A percentile compares a stretch with the other conserved stretches of the same genome.
Evolutionary conservation across 139 green algal genomes (phyloP).

Genomic region (Chlamydomonas applanata): DNA sequence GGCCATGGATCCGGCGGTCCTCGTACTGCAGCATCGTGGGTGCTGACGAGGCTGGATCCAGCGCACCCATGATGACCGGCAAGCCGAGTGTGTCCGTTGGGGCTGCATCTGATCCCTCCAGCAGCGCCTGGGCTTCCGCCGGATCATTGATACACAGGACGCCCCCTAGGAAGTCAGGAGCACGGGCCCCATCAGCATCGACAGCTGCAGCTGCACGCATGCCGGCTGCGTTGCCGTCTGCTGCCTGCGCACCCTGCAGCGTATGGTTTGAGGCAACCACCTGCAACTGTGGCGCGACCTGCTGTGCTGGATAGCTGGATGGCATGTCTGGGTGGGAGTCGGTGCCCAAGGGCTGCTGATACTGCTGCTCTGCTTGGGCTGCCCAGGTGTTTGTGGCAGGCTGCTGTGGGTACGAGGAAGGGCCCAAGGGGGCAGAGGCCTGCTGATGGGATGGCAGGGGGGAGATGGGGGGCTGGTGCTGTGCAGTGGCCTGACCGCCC

Average conservation of each 20-base stretch:
- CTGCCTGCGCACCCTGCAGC: neutral
- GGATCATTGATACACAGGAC: neutral
- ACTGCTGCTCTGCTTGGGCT: neutral
- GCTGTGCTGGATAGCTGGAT: neutral
- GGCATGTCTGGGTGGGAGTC: neutral
- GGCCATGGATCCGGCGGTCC: conserved; percentile 16
- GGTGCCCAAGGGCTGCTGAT: conserved; percentile 12
- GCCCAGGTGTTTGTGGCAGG: too few relatives aligned
- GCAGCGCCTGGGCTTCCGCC: neutral
- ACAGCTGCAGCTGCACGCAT: neutral
- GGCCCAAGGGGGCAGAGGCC: too few relatives aligned
- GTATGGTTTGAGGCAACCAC: neutral
- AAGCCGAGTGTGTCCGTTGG: neutral
- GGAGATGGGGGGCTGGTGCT: too few relatives aligned
- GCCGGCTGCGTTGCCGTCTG: neutral
- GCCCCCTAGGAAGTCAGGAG: neutral
- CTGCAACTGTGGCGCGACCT: neutral
- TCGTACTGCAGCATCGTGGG: neutral
- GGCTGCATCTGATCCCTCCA: conserved; percentile 4
- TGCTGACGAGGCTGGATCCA: neutral
- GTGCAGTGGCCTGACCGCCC: too few relatives aligned
- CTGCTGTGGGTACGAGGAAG: too few relatives aligned
- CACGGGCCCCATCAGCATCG: neutral
- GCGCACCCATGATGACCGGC: too few relatives aligned
- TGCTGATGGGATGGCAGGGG: too few relatives aligned